Evolutionary conservation across 2,329 filamentous ascomycete genomes (phyloP).

Genomic region (Akanthomyces dipterigenus): DNA sequence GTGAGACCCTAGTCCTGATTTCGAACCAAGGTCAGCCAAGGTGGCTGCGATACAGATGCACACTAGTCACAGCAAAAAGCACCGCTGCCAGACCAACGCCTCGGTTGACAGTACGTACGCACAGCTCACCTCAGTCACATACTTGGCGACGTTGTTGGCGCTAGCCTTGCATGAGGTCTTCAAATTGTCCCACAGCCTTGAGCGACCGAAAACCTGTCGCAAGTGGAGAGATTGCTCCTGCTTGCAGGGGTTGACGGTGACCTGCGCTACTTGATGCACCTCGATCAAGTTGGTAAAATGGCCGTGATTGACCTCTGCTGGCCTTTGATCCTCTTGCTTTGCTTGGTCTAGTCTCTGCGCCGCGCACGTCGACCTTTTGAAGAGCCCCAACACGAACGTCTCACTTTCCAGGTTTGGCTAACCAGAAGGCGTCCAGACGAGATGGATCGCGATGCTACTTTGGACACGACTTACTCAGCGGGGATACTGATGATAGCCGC

Average conservation of each 20-base stretch:
- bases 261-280: slow-evolving; percentile 9
- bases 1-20: not conserved
- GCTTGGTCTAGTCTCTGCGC: not conserved
- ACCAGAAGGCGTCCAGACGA: not conserved
- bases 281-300: slow-evolving; percentile 5
- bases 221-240: not conserved
- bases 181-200: not conserved
- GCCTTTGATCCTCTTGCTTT: not conserved
- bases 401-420: not conserved
- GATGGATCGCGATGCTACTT: not conserved
- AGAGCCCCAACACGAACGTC: not conserved
- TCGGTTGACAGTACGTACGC: no score
- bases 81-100: not conserved
- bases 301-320: not conserved
- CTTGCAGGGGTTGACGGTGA: not conserved
- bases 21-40: not conserved
- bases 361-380: not conserved
- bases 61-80: not conserved
- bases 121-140: not conserved
- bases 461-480: not conserved
- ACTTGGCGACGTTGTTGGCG: not conserved
- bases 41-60: not conserved
- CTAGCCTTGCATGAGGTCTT: not conserved
- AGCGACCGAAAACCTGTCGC: not conserved
- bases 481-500: not conserved